Evolutionary conservation across 768 basidiomycete species (phyloP).

Genomic region (Tylopilus balloui): DNA sequence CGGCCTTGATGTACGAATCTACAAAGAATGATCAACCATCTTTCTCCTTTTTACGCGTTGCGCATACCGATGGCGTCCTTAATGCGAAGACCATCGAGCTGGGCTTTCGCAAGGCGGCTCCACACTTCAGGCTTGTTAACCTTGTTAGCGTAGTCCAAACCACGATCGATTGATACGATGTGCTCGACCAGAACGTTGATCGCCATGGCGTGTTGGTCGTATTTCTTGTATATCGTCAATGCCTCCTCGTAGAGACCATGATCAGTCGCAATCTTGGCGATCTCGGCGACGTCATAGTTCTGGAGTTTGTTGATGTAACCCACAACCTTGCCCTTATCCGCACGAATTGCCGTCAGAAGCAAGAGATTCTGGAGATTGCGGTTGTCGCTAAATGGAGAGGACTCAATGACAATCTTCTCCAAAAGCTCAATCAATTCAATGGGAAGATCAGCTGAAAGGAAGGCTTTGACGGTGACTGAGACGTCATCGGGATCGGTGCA

Average conservation of each 20-base stretch:
- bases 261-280: slow-evolving; percentile 94
- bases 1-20: slow-evolving; percentile 98
- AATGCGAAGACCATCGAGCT: slow-evolving; percentile 95
- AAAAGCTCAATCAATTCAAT: slow-evolving; percentile 95
- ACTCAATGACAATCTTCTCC: slow-evolving; percentile 98
- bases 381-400: slow-evolving; percentile 97
- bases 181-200: slow-evolving; percentile 98
- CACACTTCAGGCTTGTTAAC: slow-evolving; percentile 96
- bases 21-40: slow-evolving; percentile 4
- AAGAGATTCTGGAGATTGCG: slow-evolving; percentile 93
- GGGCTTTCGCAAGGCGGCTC: slow-evolving; percentile 97
- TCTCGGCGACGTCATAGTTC: slow-evolving; percentile 92
- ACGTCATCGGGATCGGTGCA: slow-evolving; percentile 98
- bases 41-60: neutral
- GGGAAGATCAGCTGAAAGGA: slow-evolving; percentile 94
- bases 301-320: slow-evolving; percentile 96
- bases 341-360: slow-evolving; percentile 91
- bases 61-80: slow-evolving; percentile 90
- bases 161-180: slow-evolving; percentile 96
- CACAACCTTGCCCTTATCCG: slow-evolving; percentile 98
- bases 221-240: slow-evolving; percentile 95
- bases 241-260: slow-evolving; percentile 96
- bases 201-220: slow-evolving; percentile 91
- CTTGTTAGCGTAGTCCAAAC: slow-evolving; percentile 92
- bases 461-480: slow-evolving; percentile 96